These are phyloP conservation scores for Cadophora gregata DNA, from an alignment of 2,329 filamentous ascomycete species.

Conservation along the genomic window DNA sequence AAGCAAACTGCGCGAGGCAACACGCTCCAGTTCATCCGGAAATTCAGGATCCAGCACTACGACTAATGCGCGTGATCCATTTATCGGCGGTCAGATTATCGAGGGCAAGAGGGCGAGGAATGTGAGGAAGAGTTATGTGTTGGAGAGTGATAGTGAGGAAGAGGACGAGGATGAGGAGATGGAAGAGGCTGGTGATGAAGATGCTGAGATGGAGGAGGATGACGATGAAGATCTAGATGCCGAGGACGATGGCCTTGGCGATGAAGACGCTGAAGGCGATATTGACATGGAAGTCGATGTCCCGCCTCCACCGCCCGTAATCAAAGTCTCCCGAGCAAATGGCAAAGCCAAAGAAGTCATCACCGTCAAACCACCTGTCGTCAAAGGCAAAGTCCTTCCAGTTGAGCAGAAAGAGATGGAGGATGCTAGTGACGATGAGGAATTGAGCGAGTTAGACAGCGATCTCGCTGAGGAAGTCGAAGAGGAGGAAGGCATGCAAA, in stretches of 20 bases:
- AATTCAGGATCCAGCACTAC: slow-evolving; percentile 23
- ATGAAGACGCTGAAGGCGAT: slow-evolving; percentile 53
- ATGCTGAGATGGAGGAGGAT: slow-evolving; percentile 34
- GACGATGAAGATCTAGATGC: slow-evolving; percentile 44
- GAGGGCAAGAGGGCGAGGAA: slow-evolving; percentile 43
- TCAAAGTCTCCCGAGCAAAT: slow-evolving; percentile 42
- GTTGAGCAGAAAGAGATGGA: slow-evolving; percentile 43
- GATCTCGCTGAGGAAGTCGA: slow-evolving; percentile 53
- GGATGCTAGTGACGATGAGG: slow-evolving; percentile 44
- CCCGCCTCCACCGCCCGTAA: slow-evolving; percentile 40
- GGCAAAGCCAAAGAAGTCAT: slow-evolving; percentile 37
- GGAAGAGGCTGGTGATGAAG: slow-evolving; percentile 33
- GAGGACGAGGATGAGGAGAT: slow-evolving; percentile 40
- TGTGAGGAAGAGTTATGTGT: slow-evolving; percentile 48
- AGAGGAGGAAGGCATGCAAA: slow-evolving; percentile 53
- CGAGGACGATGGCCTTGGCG: slow-evolving; percentile 49
- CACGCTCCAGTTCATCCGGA: slow-evolving; percentile 35
- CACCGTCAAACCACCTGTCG: slow-evolving; percentile 35
- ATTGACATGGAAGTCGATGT: slow-evolving; percentile 44
- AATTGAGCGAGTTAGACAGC: slow-evolving; percentile 45
- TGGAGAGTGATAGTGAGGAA: slow-evolving; percentile 52
- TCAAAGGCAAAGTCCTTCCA: slow-evolving; percentile 33
- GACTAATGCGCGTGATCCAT: slow-evolving; percentile 36
- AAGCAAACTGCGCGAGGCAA: slow-evolving; percentile 44
- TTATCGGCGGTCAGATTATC: slow-evolving; percentile 42